phyloP scores from a whole-genome alignment of 345 rosid species.

The Eucalyptus albens region DNA sequence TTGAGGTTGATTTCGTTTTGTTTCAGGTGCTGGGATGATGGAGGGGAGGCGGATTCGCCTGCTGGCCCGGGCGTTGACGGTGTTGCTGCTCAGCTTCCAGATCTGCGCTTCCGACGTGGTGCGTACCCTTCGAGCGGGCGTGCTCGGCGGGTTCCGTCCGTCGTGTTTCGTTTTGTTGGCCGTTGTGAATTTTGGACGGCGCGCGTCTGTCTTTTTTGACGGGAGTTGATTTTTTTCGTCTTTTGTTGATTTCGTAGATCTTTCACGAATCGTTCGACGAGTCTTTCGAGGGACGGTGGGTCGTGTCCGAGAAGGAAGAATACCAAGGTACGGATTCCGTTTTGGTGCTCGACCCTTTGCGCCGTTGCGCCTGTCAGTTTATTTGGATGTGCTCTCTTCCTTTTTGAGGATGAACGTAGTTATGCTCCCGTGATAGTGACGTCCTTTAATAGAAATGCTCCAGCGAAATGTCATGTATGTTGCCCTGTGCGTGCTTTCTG shows the following conservation, averaged over 20 bases:
- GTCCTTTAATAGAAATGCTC: not conserved
- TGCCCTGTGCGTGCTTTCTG: not conserved
- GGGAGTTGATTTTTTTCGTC: not conserved
- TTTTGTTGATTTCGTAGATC: not conserved
- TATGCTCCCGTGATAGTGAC: not conserved
- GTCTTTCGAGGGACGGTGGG: constrained; percentile 16
- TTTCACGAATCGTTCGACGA: constrained; percentile 17
- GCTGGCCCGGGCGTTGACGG: not conserved
- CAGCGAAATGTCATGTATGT: not conserved
- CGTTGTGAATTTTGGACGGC: not conserved
- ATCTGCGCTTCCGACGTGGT: constrained; percentile 5
- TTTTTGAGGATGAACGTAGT: not conserved
- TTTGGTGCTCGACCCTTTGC: not conserved
- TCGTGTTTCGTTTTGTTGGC: not conserved
- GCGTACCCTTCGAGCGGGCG: not conserved
- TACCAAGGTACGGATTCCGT: constrained; percentile 1
- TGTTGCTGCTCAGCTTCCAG: not conserved
- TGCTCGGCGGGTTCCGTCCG: not conserved
- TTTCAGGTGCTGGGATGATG: not conserved
- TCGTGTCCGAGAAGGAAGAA: constrained; percentile 11
- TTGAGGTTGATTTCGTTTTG: not conserved
- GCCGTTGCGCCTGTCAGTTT: not conserved
- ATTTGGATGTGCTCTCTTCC: not conserved
- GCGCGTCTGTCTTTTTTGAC: not conserved
- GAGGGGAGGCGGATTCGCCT: not conserved